Evolutionary conservation across 805 yeast genomes (phyloP).

Genomic region (Scheffersomyces ergatensis): DNA sequence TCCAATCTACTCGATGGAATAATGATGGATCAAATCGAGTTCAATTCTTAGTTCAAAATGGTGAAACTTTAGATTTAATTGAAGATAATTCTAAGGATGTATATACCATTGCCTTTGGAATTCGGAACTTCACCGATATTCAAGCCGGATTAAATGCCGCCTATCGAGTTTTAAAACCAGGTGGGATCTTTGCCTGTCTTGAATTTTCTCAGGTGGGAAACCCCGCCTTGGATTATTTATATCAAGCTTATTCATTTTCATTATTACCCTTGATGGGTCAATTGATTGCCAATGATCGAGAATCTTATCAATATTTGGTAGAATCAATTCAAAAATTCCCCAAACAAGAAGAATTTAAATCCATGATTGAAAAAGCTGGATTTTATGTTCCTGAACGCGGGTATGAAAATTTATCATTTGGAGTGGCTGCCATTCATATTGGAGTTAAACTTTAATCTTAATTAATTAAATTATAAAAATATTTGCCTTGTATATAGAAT

Average conservation of each 20-base stretch:
- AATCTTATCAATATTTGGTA: slow-evolving; percentile 92
- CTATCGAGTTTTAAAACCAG: slow-evolving; percentile 91
- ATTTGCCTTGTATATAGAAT: too few species aligned
- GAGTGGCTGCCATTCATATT: slow-evolving; percentile 92
- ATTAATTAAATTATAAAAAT: too few species aligned
- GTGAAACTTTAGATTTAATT: slow-evolving; percentile 82
- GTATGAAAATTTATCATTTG: slow-evolving; percentile 90
- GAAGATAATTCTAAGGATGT: slow-evolving; percentile 88
- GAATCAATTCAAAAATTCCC: slow-evolving; percentile 94
- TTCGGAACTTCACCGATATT: slow-evolving; percentile 92
- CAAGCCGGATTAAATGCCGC: slow-evolving; percentile 96
- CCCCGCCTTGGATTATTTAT: slow-evolving; percentile 67
- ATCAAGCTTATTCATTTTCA: slow-evolving; percentile 87
- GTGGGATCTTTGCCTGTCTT: slow-evolving; percentile 95
- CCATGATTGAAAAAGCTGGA: slow-evolving; percentile 93
- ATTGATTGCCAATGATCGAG: slow-evolving; percentile 90
- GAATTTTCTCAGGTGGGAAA: slow-evolving; percentile 93
- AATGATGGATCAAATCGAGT: slow-evolving; percentile 64
- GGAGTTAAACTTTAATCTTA: slow-evolving; percentile 95
- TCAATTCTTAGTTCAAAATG: slow-evolving; percentile 84
- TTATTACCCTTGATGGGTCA: slow-evolving; percentile 93
- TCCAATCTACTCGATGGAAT: slow-evolving; percentile 55
- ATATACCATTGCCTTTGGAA: slow-evolving; percentile 96
- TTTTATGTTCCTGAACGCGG: slow-evolving; percentile 85
- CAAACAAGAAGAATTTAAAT: slow-evolving; percentile 82